These are phyloP conservation scores for Dioszegia aurantiaca DNA, from an alignment of 768 basidiomycete genomes.

Conservation along the genomic window DNA sequence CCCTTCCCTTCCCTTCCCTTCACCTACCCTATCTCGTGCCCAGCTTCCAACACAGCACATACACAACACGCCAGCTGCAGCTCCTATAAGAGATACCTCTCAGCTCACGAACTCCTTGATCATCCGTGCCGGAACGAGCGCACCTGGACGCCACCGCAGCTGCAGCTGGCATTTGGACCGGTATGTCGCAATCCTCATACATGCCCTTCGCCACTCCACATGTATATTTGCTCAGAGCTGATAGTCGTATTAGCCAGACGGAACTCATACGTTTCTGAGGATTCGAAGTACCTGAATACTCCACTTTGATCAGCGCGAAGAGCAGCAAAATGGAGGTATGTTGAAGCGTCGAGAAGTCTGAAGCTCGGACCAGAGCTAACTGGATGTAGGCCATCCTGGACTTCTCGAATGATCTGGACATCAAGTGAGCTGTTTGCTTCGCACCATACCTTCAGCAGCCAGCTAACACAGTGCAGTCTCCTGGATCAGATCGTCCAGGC, in stretches of 20 bases:
- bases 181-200: background rate
- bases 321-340: conserved; percentile 37
- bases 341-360: conserved; percentile 7
- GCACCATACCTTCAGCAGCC: background rate
- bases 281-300: no score
- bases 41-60: background rate
- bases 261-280: no score
- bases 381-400: conserved; percentile 75
- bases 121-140: no score
- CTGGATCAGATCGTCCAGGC: conserved; percentile 91
- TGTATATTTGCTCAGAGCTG: no score
- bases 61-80: no score
- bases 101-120: background rate
- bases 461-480: conserved; percentile 52
- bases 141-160: no score
- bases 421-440: conserved; percentile 53
- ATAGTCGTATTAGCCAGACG: no score
- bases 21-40: background rate
- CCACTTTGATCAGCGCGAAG: background rate
- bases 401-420: conserved; percentile 90
- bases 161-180: background rate
- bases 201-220: no score
- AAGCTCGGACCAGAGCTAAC: background rate
- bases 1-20: background rate
- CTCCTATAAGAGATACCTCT: no score